Conservation (phyloP, 2,329 filamentous ascomycete genomes). For the Aspergillus candidus region DNA sequence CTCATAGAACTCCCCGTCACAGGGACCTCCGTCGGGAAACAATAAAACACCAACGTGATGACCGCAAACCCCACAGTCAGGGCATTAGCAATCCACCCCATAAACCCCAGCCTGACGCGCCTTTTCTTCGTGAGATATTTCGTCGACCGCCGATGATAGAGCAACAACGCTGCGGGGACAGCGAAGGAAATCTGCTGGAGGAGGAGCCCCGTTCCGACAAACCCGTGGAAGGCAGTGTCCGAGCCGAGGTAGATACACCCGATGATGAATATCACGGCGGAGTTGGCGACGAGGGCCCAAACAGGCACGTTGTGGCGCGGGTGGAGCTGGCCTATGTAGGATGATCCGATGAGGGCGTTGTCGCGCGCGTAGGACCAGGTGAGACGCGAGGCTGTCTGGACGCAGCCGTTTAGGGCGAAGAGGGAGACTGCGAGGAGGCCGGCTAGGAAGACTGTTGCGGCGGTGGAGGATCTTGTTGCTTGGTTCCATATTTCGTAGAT, state of each 20-base stretch:
- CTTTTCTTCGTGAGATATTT: too few species aligned
- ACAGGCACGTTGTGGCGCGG: conserved; percentile 17
- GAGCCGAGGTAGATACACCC: conserved; percentile 25
- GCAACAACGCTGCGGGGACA: too few species aligned
- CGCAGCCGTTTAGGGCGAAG: conserved; percentile 18
- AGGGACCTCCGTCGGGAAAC: too few species aligned
- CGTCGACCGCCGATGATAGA: background rate
- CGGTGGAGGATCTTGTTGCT: conserved; percentile 1
- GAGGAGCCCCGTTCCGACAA: conserved; percentile 17
- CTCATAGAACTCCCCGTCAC: too few species aligned
- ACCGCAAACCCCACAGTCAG: too few species aligned
- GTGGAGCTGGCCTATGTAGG: conserved; percentile 13
- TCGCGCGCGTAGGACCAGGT: conserved; percentile 26
- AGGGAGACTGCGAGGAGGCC: background rate
- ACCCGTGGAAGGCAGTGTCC: conserved; percentile 23
- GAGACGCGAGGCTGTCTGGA: conserved; percentile 23
- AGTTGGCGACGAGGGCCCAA: conserved; percentile 17
- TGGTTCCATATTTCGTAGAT: conserved; percentile 12
- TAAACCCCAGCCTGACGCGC: too few species aligned
- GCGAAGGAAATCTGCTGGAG: conserved; percentile 9
- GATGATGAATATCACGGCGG: conserved; percentile 17
- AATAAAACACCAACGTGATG: too few species aligned
- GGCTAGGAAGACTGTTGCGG: conserved; percentile 5
- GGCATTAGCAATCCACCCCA: too few species aligned
- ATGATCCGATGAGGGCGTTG: conserved; percentile 14